Conservation (phyloP, 129 eudicot genomes). For the Scalesia atractyloides region DNA sequence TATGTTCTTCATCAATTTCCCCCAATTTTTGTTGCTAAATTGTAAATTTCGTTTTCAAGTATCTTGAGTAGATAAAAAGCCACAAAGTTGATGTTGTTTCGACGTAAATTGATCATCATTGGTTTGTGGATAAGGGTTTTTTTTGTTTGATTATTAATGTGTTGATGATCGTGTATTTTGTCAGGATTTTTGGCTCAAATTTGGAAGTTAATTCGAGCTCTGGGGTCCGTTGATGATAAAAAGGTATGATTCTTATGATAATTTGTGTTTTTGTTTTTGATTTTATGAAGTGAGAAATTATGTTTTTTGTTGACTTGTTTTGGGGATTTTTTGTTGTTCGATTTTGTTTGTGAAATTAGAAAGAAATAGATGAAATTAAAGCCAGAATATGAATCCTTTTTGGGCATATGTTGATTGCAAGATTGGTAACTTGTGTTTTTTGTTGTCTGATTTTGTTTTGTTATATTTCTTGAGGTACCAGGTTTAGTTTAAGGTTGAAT, state of each 20-base stretch:
- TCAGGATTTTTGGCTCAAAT: slow-evolving; percentile 29
- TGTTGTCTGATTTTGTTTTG: slow-evolving; percentile 14
- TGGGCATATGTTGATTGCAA: background rate
- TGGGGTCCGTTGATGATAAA: slow-evolving; percentile 54
- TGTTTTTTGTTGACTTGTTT: slow-evolving; percentile 28
- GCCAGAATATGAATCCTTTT: background rate
- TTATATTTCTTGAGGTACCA: background rate
- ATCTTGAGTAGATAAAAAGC: slow-evolving; percentile 31
- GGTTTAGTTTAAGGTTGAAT: slow-evolving; percentile 10
- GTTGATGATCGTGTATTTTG: slow-evolving; percentile 31
- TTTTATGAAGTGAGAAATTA: slow-evolving; percentile 24
- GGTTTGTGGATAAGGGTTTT: slow-evolving; percentile 24
- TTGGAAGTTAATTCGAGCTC: slow-evolving; percentile 42
- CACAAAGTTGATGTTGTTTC: slow-evolving; percentile 15
- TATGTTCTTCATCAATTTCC: slow-evolving; percentile 24
- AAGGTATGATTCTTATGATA: slow-evolving; percentile 40
- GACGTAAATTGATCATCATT: slow-evolving; percentile 33
- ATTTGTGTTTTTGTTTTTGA: slow-evolving; percentile 18
- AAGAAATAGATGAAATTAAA: slow-evolving; percentile 2
- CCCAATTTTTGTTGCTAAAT: slow-evolving; percentile 2
- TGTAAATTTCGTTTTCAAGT: slow-evolving; percentile 12
- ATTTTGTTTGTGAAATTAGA: slow-evolving; percentile 5
- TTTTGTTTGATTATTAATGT: slow-evolving; percentile 39
- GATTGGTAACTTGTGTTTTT: slow-evolving; percentile 7
- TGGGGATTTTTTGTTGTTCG: background rate